Evolutionary conservation across 352 stramenopile species (phyloP).

Genomic region (Globisporangium paddicum): DNA sequence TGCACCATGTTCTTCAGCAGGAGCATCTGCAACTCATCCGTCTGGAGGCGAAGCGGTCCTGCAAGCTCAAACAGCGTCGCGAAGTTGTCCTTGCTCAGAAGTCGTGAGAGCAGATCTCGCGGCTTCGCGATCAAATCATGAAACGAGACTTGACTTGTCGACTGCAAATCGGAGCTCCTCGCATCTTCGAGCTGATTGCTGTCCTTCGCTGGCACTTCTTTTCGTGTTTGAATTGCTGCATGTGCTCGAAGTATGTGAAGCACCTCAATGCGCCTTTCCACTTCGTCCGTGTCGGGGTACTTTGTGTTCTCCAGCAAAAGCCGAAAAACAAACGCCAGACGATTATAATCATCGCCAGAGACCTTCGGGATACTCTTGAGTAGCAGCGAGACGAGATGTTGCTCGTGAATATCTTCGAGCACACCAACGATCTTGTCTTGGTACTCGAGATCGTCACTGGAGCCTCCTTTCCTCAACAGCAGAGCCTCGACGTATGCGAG

Average conservation of each 20-base stretch:
- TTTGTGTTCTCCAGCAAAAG: conserved; percentile 58
- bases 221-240: conserved; percentile 4
- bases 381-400: conserved; percentile 48
- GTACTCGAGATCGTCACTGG: conserved; percentile 36
- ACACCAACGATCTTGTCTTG: conserved; percentile 75
- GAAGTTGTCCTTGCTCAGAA: conserved; percentile 51
- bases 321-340: conserved; percentile 68
- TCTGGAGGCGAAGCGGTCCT: conserved; percentile 48
- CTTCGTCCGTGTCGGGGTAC: conserved; percentile 51
- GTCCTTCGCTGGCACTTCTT: not conserved
- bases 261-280: conserved; percentile 56
- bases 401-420: conserved; percentile 74
- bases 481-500: conserved; percentile 67
- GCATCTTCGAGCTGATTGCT: not conserved
- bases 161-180: not conserved
- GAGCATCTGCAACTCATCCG: conserved; percentile 71
- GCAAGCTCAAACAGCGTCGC: conserved; percentile 38
- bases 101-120: conserved; percentile 38
- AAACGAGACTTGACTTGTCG: conserved; percentile 38
- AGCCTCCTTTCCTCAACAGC: conserved; percentile 28
- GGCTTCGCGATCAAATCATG: conserved; percentile 63
- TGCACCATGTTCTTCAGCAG: conserved; percentile 67
- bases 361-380: conserved; percentile 55
- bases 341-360: conserved; percentile 53
- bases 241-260: conserved; percentile 43